These are phyloP conservation scores for Ustilago xerochloae DNA, from an alignment of 1,284 basidiomycete genomes.

Conservation along the genomic window DNA sequence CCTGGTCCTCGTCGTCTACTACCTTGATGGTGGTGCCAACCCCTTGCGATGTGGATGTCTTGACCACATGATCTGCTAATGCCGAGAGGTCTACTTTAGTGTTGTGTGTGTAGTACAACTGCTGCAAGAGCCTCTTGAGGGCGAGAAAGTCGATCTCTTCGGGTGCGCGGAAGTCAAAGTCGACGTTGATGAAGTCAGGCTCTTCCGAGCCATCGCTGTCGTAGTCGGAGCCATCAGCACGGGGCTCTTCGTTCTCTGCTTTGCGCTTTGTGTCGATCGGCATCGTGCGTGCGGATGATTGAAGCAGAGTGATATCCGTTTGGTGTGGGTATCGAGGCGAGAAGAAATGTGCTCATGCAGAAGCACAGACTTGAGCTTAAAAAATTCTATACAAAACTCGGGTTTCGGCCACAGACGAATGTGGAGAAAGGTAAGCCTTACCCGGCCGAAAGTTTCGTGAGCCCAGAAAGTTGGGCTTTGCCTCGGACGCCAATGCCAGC, in stretches of 20 bases:
- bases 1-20: conserved; percentile 60
- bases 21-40: conserved; percentile 65
- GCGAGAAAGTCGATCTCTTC: conserved; percentile 61
- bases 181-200: conserved; percentile 65
- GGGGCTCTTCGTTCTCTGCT: conserved; percentile 42
- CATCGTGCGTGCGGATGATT: too few relatives aligned
- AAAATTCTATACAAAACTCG: conserved; percentile 13
- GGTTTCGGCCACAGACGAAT: conserved; percentile 7
- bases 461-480: too few relatives aligned
- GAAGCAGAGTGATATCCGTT: not conserved
- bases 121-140: conserved; percentile 62
- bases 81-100: conserved; percentile 53
- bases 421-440: conserved; percentile 6
- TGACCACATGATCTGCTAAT: conserved; percentile 52
- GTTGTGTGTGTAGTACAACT: conserved; percentile 66
- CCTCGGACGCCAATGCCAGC: not conserved
- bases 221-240: conserved; percentile 43
- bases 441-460: conserved; percentile 7
- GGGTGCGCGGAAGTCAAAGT: conserved; percentile 64
- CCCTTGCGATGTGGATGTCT: conserved; percentile 36
- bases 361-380: conserved; percentile 5
- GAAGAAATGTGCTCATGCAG: not conserved
- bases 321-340: not conserved
- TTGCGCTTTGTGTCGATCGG: conserved; percentile 45
- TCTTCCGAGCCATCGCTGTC: conserved; percentile 45